Evolutionary conservation across 139 green algal genomes (phyloP).

Genomic region (Picochlorum sp.): DNA sequence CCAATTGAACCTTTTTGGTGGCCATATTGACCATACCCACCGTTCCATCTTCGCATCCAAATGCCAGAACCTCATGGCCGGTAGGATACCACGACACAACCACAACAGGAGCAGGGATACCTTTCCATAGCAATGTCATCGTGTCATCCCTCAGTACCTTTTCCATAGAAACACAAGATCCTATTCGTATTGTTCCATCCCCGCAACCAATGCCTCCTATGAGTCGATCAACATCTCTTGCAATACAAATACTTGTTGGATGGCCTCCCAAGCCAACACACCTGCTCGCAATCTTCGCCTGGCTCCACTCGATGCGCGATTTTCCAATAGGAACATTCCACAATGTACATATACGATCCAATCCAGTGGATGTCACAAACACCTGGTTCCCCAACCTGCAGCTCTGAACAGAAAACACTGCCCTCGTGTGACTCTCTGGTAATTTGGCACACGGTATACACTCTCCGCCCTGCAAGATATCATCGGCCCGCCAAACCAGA

Average conservation of each 20-base stretch:
- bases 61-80: slow-evolving; percentile 7
- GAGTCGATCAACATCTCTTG: not conserved
- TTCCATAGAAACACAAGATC: not conserved
- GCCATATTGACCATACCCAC: slow-evolving; percentile 16
- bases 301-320: no score
- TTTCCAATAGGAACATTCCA: not conserved
- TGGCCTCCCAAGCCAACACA: not conserved
- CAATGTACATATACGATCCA: not conserved
- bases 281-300: not conserved
- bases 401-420: slow-evolving; percentile 8
- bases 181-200: slow-evolving; percentile 19
- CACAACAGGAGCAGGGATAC: slow-evolving; percentile 14
- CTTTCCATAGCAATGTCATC: slow-evolving; percentile 18
- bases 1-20: not conserved
- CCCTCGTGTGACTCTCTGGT: not conserved
- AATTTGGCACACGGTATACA: not conserved
- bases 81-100: slow-evolving; percentile 20
- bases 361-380: not conserved
- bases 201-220: slow-evolving; percentile 23
- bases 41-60: slow-evolving; percentile 24
- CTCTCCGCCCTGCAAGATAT: not conserved
- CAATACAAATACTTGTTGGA: not conserved
- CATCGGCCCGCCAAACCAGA: not conserved
- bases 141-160: not conserved
- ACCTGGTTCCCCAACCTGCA: not conserved